Percentiles rank a stretch among this genome's conserved stretches.
Evolutionary conservation across 768 basidiomycete genomes (phyloP).

Genomic region (Clathrus columnatus): DNA sequence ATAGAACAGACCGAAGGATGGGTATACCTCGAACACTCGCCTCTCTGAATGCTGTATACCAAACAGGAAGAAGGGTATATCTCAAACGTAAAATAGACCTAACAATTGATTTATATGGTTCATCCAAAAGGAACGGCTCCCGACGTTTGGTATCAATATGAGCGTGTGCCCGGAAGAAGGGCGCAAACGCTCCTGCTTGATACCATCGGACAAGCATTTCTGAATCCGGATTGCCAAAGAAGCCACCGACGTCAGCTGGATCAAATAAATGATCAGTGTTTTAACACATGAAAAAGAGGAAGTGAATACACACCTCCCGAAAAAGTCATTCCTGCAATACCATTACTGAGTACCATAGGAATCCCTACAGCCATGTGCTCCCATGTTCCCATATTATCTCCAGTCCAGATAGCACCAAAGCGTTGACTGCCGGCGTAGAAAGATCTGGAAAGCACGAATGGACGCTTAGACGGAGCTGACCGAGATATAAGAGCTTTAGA

Average conservation of each 20-base stretch:
- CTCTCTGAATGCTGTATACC: constrained; percentile 98
- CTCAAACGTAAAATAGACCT: constrained; percentile 71
- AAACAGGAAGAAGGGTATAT: constrained; percentile 81
- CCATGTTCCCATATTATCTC: constrained; percentile 97
- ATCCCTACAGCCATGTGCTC: constrained; percentile 92
- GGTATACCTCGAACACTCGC: constrained; percentile 75
- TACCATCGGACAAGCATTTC: constrained; percentile 98
- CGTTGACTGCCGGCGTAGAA: constrained; percentile 96
- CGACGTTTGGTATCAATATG: constrained; percentile 97
- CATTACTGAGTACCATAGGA: constrained; percentile 86
- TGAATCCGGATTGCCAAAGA: constrained; percentile 92
- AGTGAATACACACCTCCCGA: constrained; percentile 61
- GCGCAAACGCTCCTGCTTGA: constrained; percentile 87
- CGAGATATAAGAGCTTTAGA: constrained; percentile 70
- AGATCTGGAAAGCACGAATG: constrained; percentile 91
- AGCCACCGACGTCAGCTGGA: constrained; percentile 94
- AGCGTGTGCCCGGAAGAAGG: constrained; percentile 98
- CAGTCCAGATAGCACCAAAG: constrained; percentile 97
- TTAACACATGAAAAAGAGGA: not conserved
- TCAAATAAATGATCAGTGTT: constrained; percentile 9
- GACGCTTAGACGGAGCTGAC: constrained; percentile 66
- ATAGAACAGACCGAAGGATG: constrained; percentile 58
- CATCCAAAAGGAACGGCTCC: constrained; percentile 87
- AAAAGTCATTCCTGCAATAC: constrained; percentile 87
- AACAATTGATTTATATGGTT: constrained; percentile 80